Evolutionary conservation across 2,329 filamentous ascomycete genomes (phyloP), one percentile per base, ranked within the genome.

Genomic region (Cryphonectria nitschkei): DNA sequence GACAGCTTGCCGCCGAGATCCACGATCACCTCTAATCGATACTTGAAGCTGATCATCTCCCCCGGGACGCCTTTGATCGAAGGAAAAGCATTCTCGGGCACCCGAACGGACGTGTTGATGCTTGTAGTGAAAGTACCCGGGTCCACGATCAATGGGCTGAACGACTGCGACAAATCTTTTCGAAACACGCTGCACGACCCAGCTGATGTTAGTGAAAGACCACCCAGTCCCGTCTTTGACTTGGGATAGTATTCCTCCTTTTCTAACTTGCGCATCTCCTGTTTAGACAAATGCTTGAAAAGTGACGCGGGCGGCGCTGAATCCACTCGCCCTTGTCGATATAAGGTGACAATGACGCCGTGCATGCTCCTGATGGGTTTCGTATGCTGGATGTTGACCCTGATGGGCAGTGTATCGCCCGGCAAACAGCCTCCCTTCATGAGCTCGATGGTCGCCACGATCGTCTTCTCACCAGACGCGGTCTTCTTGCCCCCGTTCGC

Each of bases 1-100:
- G 91, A 89, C 56, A 98, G 83, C 78, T 94, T 96, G 52, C 95
- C 95, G 63, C 96, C 95, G 0, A 98, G 86, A 78, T 99, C 96
- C 32, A 98, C 89, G 39, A 98, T 91, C 2, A 98, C 93, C 80
- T 99, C 96, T 29, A 98, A 87, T 75, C 95, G 93, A 78, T 99
- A 98, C 75, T 92, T 93, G 83, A 99, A 98, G 76, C 91, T 94
- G 74, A 99, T 96, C 90, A 98, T 96, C 46, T 93, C 91, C 3
- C 95, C 94, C 0, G 96, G 96, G 0, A 98, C 94, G 68, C 91
- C 91, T 39, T 90, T 90, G 73, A 98, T 98, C 2, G 95, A 97
- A 0, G 96, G 95, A 75, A 98, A 98, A 0, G 90, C 90, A 77
- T 97, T 93, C 74, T 97, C 94, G 0, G 96, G 96, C 2, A 98